A percentile compares a stretch with the other conserved stretches of the same genome.
Conservation (phyloP, 352 stramenopile genomes). For the Globisporangium irregulare region DNA sequence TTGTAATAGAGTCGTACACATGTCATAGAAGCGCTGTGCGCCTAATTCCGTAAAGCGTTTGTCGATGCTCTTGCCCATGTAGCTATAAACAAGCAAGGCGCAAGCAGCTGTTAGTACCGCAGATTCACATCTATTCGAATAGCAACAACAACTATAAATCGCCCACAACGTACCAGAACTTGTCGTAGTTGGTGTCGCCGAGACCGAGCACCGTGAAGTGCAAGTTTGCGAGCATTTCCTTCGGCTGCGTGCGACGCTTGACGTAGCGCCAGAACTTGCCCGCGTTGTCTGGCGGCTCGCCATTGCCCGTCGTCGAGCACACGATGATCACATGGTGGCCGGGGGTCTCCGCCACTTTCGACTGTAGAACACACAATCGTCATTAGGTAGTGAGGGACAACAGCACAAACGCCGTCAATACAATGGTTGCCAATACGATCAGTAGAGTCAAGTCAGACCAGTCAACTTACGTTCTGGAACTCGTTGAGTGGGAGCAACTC, state of each 20-base stretch:
- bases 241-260: constrained; percentile 83
- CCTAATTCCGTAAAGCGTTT: constrained; percentile 87
- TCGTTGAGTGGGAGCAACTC: constrained; percentile 59
- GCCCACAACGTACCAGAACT: constrained; percentile 83
- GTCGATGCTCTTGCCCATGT: constrained; percentile 89
- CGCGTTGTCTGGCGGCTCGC: constrained; percentile 93
- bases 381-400: not conserved
- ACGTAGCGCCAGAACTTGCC: constrained; percentile 91
- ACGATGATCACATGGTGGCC: constrained; percentile 80
- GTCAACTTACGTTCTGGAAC: constrained; percentile 55
- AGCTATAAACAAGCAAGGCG: constrained; percentile 26
- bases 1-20: constrained; percentile 25
- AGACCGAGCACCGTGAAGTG: constrained; percentile 89
- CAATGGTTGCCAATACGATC: not conserved
- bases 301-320: constrained; percentile 94
- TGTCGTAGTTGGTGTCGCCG: constrained; percentile 97
- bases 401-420: not conserved
- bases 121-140: not conserved
- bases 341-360: constrained; percentile 36
- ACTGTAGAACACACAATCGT: constrained; percentile 18
- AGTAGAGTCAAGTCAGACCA: not conserved
- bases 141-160: not conserved
- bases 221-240: constrained; percentile 72
- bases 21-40: constrained; percentile 70
- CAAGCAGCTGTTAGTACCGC: not conserved